Conservation (phyloP, 345 rosid genomes). For the Boechera divaricarpa region DNA sequence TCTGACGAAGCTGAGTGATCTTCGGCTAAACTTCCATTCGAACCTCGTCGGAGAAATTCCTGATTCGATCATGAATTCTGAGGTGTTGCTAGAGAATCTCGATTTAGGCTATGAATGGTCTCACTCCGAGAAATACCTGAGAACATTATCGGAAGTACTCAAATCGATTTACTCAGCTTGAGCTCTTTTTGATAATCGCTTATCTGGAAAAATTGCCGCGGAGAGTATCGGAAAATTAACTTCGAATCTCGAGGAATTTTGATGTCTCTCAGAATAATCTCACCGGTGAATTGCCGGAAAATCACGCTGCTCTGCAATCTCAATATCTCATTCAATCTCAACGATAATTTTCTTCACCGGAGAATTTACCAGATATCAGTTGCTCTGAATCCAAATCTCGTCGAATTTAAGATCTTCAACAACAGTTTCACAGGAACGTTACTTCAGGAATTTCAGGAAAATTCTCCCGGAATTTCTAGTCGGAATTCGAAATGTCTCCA, state of each 20-base stretch:
- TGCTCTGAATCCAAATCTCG: slow-evolving; percentile 57
- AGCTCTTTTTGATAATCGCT: slow-evolving; percentile 51
- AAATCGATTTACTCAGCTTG: slow-evolving; percentile 50
- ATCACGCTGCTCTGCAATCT: slow-evolving; percentile 54
- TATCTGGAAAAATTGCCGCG: slow-evolving; percentile 64
- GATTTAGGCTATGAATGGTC: slow-evolving; percentile 55
- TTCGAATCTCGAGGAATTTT: slow-evolving; percentile 43
- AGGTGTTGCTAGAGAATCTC: slow-evolving; percentile 48
- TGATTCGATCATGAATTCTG: slow-evolving; percentile 53
- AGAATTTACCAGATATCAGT: slow-evolving; percentile 54
- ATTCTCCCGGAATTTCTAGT: slow-evolving; percentile 52
- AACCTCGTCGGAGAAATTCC: slow-evolving; percentile 66
- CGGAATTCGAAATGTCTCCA: slow-evolving; percentile 78
- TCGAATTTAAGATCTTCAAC: slow-evolving; percentile 64
- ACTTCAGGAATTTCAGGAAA: slow-evolving; percentile 61
- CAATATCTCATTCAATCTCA: slow-evolving; percentile 54
- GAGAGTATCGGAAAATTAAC: slow-evolving; percentile 58
- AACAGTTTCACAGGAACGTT: slow-evolving; percentile 72
- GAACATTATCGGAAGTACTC: slow-evolving; percentile 51
- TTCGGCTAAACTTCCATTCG: slow-evolving; percentile 41
- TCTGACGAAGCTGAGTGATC: slow-evolving; percentile 56
- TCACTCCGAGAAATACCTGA: slow-evolving; percentile 63
- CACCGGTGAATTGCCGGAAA: slow-evolving; percentile 56
- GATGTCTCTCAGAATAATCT: slow-evolving; percentile 75
- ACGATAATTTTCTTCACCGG: slow-evolving; percentile 66